phyloP scores from a whole-genome alignment of 768 basidiomycete species.

The Russula sp. region DNA sequence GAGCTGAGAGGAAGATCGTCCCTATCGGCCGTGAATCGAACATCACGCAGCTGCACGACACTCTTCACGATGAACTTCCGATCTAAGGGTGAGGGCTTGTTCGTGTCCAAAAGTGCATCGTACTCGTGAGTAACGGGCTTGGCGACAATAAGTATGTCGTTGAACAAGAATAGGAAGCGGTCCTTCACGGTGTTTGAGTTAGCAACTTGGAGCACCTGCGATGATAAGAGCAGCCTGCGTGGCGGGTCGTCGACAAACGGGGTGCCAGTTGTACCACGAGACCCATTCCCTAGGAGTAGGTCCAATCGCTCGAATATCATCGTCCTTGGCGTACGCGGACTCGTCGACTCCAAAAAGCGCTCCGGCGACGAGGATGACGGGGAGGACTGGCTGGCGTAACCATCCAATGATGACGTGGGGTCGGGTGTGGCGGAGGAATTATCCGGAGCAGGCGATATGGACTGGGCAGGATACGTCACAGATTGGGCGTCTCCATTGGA shows the following conservation, averaged over 20 bases:
- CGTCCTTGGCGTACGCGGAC: slow-evolving; percentile 39
- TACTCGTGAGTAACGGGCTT: slow-evolving; percentile 77
- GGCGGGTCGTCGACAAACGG: slow-evolving; percentile 77
- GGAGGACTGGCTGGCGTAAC: slow-evolving; percentile 62
- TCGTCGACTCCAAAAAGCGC: slow-evolving; percentile 43
- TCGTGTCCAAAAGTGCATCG: slow-evolving; percentile 52
- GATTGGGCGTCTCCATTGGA: slow-evolving; percentile 22
- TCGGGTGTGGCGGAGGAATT: slow-evolving; percentile 65
- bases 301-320: slow-evolving; percentile 64
- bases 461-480: slow-evolving; percentile 33
- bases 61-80: slow-evolving; percentile 85
- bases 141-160: slow-evolving; percentile 86
- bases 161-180: slow-evolving; percentile 95
- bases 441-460: slow-evolving; percentile 40
- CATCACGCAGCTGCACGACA: slow-evolving; percentile 68
- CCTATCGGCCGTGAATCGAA: slow-evolving; percentile 66
- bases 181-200: slow-evolving; percentile 94
- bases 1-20: slow-evolving; percentile 48
- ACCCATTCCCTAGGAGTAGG: slow-evolving; percentile 58
- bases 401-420: slow-evolving; percentile 70
- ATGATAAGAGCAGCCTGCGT: slow-evolving; percentile 76
- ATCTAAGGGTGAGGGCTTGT: slow-evolving; percentile 54
- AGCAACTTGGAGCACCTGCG: slow-evolving; percentile 89
- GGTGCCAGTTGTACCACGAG: slow-evolving; percentile 50
- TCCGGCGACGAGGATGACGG: slow-evolving; percentile 70